Evolutionary conservation across 257 asterid species (phyloP), one percentile per base, ranked within the genome.

Genomic region (Ilex asprella): DNA sequence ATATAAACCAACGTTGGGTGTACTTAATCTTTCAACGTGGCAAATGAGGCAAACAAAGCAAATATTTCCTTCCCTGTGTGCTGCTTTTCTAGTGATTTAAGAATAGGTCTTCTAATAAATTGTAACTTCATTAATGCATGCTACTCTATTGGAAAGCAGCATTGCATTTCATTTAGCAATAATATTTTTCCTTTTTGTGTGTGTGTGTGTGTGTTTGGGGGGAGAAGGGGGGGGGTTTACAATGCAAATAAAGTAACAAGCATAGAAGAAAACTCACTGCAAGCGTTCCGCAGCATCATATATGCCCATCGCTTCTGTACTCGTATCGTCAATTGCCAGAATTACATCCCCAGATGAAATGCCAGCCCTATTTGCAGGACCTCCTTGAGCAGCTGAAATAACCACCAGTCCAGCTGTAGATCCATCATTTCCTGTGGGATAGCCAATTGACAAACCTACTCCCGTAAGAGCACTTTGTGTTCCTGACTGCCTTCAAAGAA

Each of bases 401-500:
- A 93, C 90, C 70, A 85, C 84, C 72, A 93, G 73, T 60, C 95
- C 99, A 67, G 94, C 68, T 58, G 89, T 46, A 31, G 81, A 65
- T 71, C 75, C 82, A 62, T 75, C 92, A 56, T 79, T 85, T 67
- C 67, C 83, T 52, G 81, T 76, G 67, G 93, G 86, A 64, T 92
- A 92, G 64, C 94, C 99, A 72, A 93, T 93, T 54, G 99, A 89
- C 59, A 93, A 47, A 62, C 99, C 99, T 39, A 89, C 99, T 74
- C 99, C 99, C 29, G 95, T 93, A 58, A 93, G 84, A 46, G 83
- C 75, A 69, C 65, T 93, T 71, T 89, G 81, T 59, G 97, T 93
- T 71, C 99, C 99, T 15, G 94, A 87, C 99, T 93, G 96, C 85
- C 99, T 89, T 93, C 93, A 85, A 60, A 76, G 75, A 74, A 80